Percentiles rank a stretch among this genome's conserved stretches.
Evolutionary conservation across 495 filamentous ascomycete species (phyloP).

Genomic region (Penicillium coffeae): DNA sequence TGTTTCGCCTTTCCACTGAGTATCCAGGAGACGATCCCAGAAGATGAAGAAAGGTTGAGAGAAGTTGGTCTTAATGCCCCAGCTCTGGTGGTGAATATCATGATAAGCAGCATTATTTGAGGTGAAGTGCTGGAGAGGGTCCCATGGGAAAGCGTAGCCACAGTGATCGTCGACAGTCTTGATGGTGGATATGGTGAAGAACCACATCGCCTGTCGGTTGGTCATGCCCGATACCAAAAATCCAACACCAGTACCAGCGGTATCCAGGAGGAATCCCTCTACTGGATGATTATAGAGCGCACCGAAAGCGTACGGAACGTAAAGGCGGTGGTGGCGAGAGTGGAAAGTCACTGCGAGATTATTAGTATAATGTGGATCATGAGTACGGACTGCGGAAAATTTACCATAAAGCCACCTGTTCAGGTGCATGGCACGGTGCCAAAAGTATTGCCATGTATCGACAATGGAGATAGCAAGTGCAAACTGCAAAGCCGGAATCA

Average conservation of each 20-base stretch:
- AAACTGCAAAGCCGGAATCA: conserved; percentile 74
- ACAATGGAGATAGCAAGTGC: conserved; percentile 65
- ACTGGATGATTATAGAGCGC: conserved; percentile 91
- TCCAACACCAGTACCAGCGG: conserved; percentile 73
- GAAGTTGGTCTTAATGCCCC: conserved; percentile 78
- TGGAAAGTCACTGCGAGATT: conserved; percentile 69
- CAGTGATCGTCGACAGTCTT: conserved; percentile 98
- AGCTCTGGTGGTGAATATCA: conserved; percentile 97
- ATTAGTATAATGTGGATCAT: conserved; percentile 8
- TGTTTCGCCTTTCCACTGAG: conserved; percentile 45
- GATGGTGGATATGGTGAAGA: conserved; percentile 79
- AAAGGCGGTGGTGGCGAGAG: conserved; percentile 90
- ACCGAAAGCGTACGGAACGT: conserved; percentile 95
- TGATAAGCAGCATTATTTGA: conserved; percentile 94
- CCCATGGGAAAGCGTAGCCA: conserved; percentile 91
- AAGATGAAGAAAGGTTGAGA: conserved; percentile 52
- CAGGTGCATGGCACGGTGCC: conserved; percentile 90
- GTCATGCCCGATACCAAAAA: conserved; percentile 77
- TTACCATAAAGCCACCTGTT: conserved; percentile 95
- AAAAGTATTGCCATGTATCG: conserved; percentile 97
- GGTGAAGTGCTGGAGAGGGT: conserved; percentile 85
- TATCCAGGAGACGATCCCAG: conserved; percentile 48
- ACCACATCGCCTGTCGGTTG: conserved; percentile 73
- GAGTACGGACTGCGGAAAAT: conserved; percentile 23
- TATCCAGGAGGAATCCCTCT: conserved; percentile 92